Evolutionary conservation across 208 protist genomes (phyloP).

Genomic region (Leishmania braziliensis): DNA sequence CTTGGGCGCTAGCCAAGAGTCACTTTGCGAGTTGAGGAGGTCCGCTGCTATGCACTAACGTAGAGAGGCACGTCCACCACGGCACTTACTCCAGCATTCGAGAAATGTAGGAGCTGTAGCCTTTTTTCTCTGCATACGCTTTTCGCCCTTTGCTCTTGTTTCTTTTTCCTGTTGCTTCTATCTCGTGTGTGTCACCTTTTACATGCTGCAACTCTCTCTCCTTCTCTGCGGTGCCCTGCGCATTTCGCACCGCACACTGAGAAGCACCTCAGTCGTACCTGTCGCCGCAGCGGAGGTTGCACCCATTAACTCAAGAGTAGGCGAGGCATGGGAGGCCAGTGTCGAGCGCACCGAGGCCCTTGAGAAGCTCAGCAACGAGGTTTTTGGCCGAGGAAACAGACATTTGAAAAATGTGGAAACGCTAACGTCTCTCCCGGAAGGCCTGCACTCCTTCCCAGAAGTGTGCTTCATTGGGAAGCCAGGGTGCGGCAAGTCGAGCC

Average conservation of each 20-base stretch:
- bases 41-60: not conserved
- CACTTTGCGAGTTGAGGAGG: not conserved
- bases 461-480: constrained; percentile 92
- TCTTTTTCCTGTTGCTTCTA: not conserved
- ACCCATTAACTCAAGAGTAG: not conserved
- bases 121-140: not conserved
- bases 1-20: not conserved
- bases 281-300: not conserved
- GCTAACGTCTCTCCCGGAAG: constrained; percentile 81
- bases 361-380: constrained; percentile 65
- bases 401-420: constrained; percentile 85
- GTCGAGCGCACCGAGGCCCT: constrained; percentile 36
- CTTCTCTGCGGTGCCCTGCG: not conserved
- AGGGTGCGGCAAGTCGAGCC: constrained; percentile 85
- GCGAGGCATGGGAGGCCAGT: not conserved
- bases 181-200: not conserved
- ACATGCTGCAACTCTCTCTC: constrained; percentile 9
- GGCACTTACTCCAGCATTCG: not conserved
- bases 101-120: not conserved
- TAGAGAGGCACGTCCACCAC: not conserved
- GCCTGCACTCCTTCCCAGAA: constrained; percentile 87
- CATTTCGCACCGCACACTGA: not conserved
- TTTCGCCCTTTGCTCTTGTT: not conserved
- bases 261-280: not conserved
- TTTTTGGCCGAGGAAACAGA: constrained; percentile 83